Base-by-base conservation (phyloP, 2,329 filamentous ascomycete genomes). In the Sporothrix brasiliensis region DNA sequence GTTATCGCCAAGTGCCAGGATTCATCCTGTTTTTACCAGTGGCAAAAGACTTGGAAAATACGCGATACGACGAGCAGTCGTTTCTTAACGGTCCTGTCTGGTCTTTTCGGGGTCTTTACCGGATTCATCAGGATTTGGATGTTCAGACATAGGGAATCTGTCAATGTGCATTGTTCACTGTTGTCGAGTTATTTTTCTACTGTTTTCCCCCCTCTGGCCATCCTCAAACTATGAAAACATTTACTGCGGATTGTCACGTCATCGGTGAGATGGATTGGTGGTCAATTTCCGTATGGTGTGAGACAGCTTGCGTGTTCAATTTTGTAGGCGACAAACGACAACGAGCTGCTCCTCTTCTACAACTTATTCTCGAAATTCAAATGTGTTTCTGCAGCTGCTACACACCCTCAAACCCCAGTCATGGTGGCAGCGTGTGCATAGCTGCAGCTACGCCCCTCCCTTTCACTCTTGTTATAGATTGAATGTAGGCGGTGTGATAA, bases 351-450 rank as follows among this genome's bases (percentile, higher is more conserved):
- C 41, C 44, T 65, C 16, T 50, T 10, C 47, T 50, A 21, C 61
- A 50, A 50, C 61, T 34, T 24, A 30, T n/a, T 16, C 34, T 34
- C 6, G 34, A 34, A 4, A 34, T 9, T 4, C 34, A 4, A 60
- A 41, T 4, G 11, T 54, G 11, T 3, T 5, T 50, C 24, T 65
- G 61, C 61, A 65, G 16, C 61, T 44, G 61, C 61, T 44, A 47
- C 39, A 63, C 39, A 39, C 30, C 44, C 13, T 50, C 49, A 6
- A 34, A 3, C 24, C 34, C 21, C 21, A 21, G 61, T 27, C 21
- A 21, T 27, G 58, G 54, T 56, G 53, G 9, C 16, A 58, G 54
- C 34, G 54, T 58, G 58, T 63, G 39, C 58, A 63, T 63, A 47
- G 39, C 44, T 49, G 50, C 44, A n/a, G 27, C 19, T 44, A 50